Evolutionary conservation across 192 early-diverging fungal species (phyloP), one percentile per base, ranked within the genome.

Genomic region (Coemansia sp.): DNA sequence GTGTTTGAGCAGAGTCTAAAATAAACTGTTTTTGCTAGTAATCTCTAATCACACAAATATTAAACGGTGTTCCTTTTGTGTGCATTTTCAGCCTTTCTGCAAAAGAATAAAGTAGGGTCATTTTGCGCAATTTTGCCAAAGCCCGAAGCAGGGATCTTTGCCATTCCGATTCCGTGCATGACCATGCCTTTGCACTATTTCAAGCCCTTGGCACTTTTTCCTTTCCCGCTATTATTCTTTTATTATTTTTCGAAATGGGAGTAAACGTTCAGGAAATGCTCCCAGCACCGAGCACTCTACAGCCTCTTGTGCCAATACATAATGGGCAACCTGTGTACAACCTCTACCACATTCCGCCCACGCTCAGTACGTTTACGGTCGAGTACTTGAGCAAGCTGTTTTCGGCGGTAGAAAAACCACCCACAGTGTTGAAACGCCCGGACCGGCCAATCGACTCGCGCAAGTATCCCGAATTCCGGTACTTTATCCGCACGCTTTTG

Each of bases 381-480:
- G 70, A 78, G 21, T 78, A 69, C 55, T 56, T 78, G 17, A 58
- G 66, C 15, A 68, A 73, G 70, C 67, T 78, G 11, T 78, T 78
- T 54, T 65, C 70, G n/a, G 70, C 76, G 3, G 70, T 73, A 0
- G 63, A 66, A 26, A 68, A 63, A 46, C 67, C 76, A 3, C 53
- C 62, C 26, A 46, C 60, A 0, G 31, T 31, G 55, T 56, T 78
- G 18, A 78, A 78, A 34, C 53, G 58, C 34, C 76, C 70, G 0
- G 60, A 67, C 46, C 57, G 66, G 14, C 62, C 66, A 0, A 48
- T 71, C 2, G 76, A 78, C 36, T 37, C 54, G 18, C 70, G 76
- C 10, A 51, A 58, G 46, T 78, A 60, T 44, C 76, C 76, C 44
- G 76, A 78, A 34, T 78, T 78, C 20, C 61, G 68, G 34, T 63